Evolutionary conservation across 2,329 filamentous ascomycete genomes (phyloP), one percentile per base, ranked within the genome.

Genomic region (Diplocarpon mali): DNA sequence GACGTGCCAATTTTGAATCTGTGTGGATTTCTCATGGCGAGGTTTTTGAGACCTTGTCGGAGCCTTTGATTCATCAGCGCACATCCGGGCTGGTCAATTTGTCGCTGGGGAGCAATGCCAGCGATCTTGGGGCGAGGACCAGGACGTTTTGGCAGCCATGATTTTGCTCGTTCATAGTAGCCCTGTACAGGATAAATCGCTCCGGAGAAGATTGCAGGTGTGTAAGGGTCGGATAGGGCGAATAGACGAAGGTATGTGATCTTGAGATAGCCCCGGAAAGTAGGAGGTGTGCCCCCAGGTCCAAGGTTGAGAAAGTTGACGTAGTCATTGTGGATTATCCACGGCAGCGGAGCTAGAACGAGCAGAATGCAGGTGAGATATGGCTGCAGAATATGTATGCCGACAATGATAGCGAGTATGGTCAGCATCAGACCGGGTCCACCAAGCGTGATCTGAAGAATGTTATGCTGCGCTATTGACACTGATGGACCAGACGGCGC

Each of bases 51-150:
- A 2, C 71, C 68, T 1, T 62, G 57, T 1, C 71, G 68, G 3
- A 87, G 69, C 12, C 66, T 62, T n/a, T 65, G 59, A 60, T 80
- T 80, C 59, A 77, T 74, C 12, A 64, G 58, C 5, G 60, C 46
- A 5, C 69, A 69, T 10, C 76, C 75, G 34, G 70, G 71, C 59
- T 93, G 85, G 60, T 82, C 75, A 14, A 81, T 69, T 64, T 93
- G 86, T 2, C 86, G 75, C 58, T 94, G 86, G 0, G 86, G 86
- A 1, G 85, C 86, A 46, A 93, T 85, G 39, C 86, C 86, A 34
- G 70, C 75, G 9, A 89, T 80, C 2, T 64, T 60, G 1, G 86
- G 87, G 1, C 84, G 74, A 1, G 72, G 68, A 0, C 81, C 82
- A 2, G 64, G 59, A 0, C 86, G 78, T 45, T 70, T 70, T 1